phyloP scores from a whole-genome alignment of 1,139 yeast species.

The Suhomyces choctaworum region DNA sequence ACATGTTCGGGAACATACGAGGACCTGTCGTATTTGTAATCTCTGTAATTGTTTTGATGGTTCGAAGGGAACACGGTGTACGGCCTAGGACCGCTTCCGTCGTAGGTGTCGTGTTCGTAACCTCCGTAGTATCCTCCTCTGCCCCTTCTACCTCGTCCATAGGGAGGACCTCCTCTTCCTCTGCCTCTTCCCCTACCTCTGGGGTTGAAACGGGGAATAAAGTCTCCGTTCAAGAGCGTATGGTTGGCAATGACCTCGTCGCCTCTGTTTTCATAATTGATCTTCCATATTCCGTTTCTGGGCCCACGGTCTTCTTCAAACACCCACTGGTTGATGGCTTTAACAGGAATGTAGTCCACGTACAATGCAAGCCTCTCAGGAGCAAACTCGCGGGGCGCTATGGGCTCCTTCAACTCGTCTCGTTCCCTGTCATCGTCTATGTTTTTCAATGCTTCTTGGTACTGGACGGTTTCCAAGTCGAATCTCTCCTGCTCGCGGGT shows the following conservation, averaged over 20 bases:
- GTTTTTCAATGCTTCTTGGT: conserved; percentile 17
- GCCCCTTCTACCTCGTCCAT: conserved; percentile 7
- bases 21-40: conserved; percentile 18
- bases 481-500: conserved; percentile 24
- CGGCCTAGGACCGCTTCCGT: conserved; percentile 15
- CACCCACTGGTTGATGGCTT: conserved; percentile 48
- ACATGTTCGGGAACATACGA: conserved; percentile 18
- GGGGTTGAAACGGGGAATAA: conserved; percentile 25
- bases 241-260: conserved; percentile 42
- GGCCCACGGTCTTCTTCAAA: conserved; percentile 50
- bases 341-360: conserved; percentile 48
- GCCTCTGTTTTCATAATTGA: conserved; percentile 33
- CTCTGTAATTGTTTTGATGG: conserved; percentile 3
- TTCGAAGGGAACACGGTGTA: conserved; percentile 15
- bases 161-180: conserved; percentile 12
- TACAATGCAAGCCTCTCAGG: conserved; percentile 31
- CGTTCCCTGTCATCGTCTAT: conserved; percentile 12
- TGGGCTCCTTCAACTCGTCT: conserved; percentile 9
- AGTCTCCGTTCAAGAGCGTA: conserved; percentile 39
- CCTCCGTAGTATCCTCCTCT: conserved; percentile 9
- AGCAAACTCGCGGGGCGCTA: conserved; percentile 21
- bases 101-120: conserved; percentile 9
- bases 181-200: conserved; percentile 15
- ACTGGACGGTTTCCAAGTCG: conserved; percentile 22
- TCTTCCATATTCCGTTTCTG: conserved; percentile 45